These are phyloP conservation scores for Phytopythium ostracodes DNA, from an alignment of 352 stramenopile genomes.

Conservation along the genomic window DNA sequence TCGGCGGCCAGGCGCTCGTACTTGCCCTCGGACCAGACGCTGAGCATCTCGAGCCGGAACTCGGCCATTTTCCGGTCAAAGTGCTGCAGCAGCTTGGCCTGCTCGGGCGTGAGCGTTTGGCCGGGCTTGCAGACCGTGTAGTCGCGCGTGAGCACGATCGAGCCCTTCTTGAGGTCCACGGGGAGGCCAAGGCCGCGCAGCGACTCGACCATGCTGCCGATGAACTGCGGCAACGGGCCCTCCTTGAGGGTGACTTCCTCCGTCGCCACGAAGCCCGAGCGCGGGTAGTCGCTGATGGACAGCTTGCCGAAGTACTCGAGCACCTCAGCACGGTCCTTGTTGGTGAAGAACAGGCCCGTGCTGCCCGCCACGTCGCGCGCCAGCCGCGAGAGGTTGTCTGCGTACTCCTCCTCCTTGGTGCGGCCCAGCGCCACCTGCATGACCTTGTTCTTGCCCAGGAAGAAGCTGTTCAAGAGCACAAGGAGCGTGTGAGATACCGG, in stretches of 20 bases:
- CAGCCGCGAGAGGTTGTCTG: conserved; percentile 92
- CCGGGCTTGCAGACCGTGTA: conserved; percentile 94
- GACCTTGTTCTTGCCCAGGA: conserved; percentile 99
- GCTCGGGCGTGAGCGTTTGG: conserved; percentile 92
- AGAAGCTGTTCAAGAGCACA: conserved; percentile 72
- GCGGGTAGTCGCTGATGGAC: conserved; percentile 91
- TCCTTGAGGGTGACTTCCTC: conserved; percentile 87
- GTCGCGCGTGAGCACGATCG: conserved; percentile 90
- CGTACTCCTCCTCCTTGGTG: conserved; percentile 95
- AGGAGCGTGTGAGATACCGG: too few species aligned
- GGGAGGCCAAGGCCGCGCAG: conserved; percentile 95
- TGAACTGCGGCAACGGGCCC: conserved; percentile 91
- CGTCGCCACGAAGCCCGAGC: conserved; percentile 90
- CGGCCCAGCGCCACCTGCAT: conserved; percentile 96
- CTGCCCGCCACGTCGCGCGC: conserved; percentile 90
- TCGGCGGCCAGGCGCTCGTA: conserved; percentile 66
- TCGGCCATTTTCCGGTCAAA: conserved; percentile 88
- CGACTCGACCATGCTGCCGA: conserved; percentile 95
- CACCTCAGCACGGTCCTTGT: conserved; percentile 84
- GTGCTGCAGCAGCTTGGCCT: conserved; percentile 94
- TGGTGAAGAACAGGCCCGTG: conserved; percentile 96
- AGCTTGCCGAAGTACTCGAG: conserved; percentile 92
- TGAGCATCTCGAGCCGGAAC: conserved; percentile 81
- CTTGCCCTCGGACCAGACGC: conserved; percentile 68
- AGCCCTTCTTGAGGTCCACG: conserved; percentile 96